phyloP scores from a whole-genome alignment of 2,329 filamentous ascomycete species.

The Aspergillus alliaceus region DNA sequence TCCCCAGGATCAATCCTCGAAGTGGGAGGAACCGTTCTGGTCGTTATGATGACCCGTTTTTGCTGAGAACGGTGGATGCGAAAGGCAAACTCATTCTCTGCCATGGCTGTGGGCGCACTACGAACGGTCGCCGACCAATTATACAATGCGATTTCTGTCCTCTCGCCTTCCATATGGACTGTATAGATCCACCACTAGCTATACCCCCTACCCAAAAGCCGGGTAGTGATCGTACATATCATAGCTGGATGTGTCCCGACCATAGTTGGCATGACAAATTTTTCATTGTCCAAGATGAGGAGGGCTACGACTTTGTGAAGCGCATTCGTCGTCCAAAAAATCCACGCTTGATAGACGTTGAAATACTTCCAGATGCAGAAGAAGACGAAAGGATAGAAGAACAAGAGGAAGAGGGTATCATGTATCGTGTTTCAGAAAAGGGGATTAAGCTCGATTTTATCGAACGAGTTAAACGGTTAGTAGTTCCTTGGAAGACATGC shows the following conservation, averaged over 20 bases:
- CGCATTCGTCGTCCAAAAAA: slow-evolving; percentile 35
- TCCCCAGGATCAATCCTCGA: slow-evolving; percentile 23
- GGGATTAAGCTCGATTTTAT: slow-evolving; percentile 74
- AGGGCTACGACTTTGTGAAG: slow-evolving; percentile 45
- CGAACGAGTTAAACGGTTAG: slow-evolving; percentile 53
- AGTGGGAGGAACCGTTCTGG: slow-evolving; percentile 17
- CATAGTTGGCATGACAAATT: slow-evolving; percentile 75
- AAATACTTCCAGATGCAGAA: slow-evolving; percentile 58
- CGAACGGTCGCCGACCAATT: slow-evolving; percentile 66
- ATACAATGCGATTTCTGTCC: slow-evolving; percentile 83
- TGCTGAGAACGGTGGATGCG: slow-evolving; percentile 61
- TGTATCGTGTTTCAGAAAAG: slow-evolving; percentile 63
- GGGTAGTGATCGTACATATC: slow-evolving; percentile 55
- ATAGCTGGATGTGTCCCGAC: slow-evolving; percentile 83
- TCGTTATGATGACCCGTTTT: slow-evolving; percentile 30
- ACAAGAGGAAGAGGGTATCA: slow-evolving; percentile 61
- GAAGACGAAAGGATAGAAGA: slow-evolving; percentile 59
- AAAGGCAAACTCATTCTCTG: slow-evolving; percentile 79
- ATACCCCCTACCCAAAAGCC: slow-evolving; percentile 64
- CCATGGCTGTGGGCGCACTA: slow-evolving; percentile 68
- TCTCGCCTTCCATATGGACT: slow-evolving; percentile 88
- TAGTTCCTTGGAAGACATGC: background rate
- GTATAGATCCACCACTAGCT: slow-evolving; percentile 78
- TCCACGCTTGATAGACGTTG: slow-evolving; percentile 67
- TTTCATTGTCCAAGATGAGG: slow-evolving; percentile 50